Evolutionary conservation across 306 rosid species (phyloP).

Genomic region (Cucurbita argyrosperma): DNA sequence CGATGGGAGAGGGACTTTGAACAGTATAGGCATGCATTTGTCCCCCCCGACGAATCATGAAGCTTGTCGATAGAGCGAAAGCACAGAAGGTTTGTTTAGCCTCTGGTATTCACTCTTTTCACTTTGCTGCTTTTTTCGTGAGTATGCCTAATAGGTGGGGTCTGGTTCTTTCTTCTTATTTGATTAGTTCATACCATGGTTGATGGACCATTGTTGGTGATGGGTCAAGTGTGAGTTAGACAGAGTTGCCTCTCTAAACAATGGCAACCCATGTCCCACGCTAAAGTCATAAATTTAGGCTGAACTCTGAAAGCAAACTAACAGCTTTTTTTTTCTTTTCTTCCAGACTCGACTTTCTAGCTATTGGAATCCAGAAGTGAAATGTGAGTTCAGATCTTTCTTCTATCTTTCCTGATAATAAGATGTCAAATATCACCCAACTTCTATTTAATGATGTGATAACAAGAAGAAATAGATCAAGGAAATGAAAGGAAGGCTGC

Average conservation of each 20-base stretch:
- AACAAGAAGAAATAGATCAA: constrained; percentile 12
- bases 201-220: constrained; percentile 52
- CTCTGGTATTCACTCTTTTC: neutral
- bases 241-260: neutral
- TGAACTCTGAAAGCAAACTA: constrained; percentile 1
- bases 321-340: neutral
- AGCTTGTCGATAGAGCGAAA: neutral
- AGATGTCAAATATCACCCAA: constrained; percentile 3
- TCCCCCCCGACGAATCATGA: neutral
- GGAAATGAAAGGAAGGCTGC: constrained; percentile 43
- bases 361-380: neutral
- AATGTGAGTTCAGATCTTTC: neutral
- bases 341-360: constrained; percentile 6
- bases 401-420: neutral
- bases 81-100: neutral
- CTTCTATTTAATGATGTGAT: constrained; percentile 21
- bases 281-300: constrained; percentile 3
- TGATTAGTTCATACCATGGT: constrained; percentile 28
- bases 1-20: neutral
- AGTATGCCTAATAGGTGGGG: neutral
- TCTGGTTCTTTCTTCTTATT: constrained; percentile 1
- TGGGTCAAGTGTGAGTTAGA: constrained; percentile 25
- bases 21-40: constrained; percentile 3
- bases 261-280: constrained; percentile 3
- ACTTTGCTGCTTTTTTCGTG: neutral